Conservation (phyloP, 495 filamentous ascomycete species). For the Aspergillus conjunctus region DNA sequence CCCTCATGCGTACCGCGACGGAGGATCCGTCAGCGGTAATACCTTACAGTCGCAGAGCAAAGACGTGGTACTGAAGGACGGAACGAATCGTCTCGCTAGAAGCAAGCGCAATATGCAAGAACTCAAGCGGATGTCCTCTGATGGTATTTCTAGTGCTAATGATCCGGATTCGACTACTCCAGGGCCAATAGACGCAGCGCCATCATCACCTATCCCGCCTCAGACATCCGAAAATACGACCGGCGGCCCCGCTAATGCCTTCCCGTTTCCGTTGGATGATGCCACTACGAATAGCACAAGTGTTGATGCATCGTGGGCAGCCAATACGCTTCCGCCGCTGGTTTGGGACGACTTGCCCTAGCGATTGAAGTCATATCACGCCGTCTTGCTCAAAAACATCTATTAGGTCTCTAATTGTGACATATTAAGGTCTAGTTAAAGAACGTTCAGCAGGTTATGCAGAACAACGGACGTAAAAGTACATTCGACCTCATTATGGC, state of each 20-base stretch:
- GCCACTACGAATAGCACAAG: slow-evolving; percentile 24
- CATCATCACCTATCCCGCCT: slow-evolving; percentile 36
- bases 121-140: slow-evolving; percentile 17
- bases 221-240: slow-evolving; percentile 30
- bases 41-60: slow-evolving; percentile 18
- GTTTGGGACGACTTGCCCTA: slow-evolving; percentile 46
- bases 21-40: slow-evolving; percentile 46
- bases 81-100: slow-evolving; percentile 1
- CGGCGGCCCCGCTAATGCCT: slow-evolving; percentile 19
- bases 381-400: background rate
- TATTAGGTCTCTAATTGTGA: background rate
- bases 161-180: slow-evolving; percentile 8
- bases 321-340: slow-evolving; percentile 50
- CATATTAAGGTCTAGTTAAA: too few relatives aligned
- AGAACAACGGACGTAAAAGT: too few relatives aligned
- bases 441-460: too few relatives aligned
- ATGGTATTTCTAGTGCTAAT: slow-evolving; percentile 9
- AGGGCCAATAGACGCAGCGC: slow-evolving; percentile 33
- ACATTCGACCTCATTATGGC: too few relatives aligned
- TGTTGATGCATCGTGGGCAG: slow-evolving; percentile 37
- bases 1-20: slow-evolving; percentile 68
- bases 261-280: slow-evolving; percentile 44
- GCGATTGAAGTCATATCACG: background rate
- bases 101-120: slow-evolving; percentile 11
- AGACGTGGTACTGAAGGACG: slow-evolving; percentile 12